These are phyloP conservation scores for Hanseniaspora meyeri DNA, from an alignment of 805 yeast species.

Conservation along the genomic window DNA sequence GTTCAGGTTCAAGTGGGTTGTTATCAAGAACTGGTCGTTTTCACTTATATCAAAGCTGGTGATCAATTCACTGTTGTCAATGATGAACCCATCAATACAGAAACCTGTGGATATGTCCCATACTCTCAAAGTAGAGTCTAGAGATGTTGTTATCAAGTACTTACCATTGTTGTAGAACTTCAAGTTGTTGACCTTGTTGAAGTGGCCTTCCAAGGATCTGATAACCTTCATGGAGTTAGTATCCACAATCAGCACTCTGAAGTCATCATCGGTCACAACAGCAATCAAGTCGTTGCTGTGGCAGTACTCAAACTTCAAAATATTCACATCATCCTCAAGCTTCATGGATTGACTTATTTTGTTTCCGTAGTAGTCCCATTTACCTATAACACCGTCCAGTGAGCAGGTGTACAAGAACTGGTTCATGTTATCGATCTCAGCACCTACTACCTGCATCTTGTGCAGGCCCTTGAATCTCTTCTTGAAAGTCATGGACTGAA, in stretches of 20 bases:
- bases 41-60: constrained; percentile 74
- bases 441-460: constrained; percentile 73
- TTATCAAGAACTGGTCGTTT: constrained; percentile 79
- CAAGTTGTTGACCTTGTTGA: constrained; percentile 71
- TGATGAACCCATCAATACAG: constrained; percentile 80
- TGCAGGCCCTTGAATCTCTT: constrained; percentile 51
- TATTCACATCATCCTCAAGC: constrained; percentile 66
- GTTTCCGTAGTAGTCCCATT: constrained; percentile 70
- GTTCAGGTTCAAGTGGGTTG: constrained; percentile 78
- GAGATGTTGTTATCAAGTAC: constrained; percentile 74
- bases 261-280: constrained; percentile 62
- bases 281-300: constrained; percentile 76
- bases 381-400: constrained; percentile 78
- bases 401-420: constrained; percentile 76
- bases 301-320: constrained; percentile 45
- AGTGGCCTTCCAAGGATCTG: constrained; percentile 80
- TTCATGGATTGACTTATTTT: constrained; percentile 53
- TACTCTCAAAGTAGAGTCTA: constrained; percentile 81
- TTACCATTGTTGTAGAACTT: constrained; percentile 93
- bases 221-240: constrained; percentile 68
- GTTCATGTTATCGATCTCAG: constrained; percentile 83
- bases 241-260: constrained; percentile 74
- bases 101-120: constrained; percentile 98
- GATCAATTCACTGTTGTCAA: constrained; percentile 52
- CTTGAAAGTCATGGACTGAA: constrained; percentile 81